phyloP scores from a whole-genome alignment of 2,329 filamentous ascomycete genomes.

The Mycocentrospora acerina region DNA sequence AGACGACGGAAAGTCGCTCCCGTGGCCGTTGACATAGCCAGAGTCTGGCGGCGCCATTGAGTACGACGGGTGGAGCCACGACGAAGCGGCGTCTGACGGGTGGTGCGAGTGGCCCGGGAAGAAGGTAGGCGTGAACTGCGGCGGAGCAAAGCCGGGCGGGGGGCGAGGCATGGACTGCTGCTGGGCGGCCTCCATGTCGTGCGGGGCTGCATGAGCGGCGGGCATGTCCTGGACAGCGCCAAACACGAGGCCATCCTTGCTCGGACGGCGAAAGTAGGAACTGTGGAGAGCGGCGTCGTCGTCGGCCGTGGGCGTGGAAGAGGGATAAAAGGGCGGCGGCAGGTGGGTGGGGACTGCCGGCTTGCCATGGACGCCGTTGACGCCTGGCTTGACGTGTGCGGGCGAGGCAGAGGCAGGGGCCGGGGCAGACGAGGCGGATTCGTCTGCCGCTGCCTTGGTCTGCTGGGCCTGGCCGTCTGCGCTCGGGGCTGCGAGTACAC shows the following conservation, averaged over 20 bases:
- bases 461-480: constrained; percentile 7
- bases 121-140: constrained; percentile 33
- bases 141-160: constrained; percentile 35
- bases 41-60: constrained; percentile 28
- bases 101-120: constrained; percentile 38
- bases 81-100: constrained; percentile 34
- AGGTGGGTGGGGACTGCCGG: constrained; percentile 29
- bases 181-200: constrained; percentile 20
- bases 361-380: constrained; percentile 26
- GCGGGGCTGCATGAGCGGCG: constrained; percentile 30
- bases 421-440: too few species aligned
- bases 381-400: constrained; percentile 13
- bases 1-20: constrained; percentile 25
- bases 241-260: constrained; percentile 42
- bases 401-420: constrained; percentile 2
- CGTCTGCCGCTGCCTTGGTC: constrained; percentile 1
- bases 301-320: constrained; percentile 27
- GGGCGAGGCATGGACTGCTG: constrained; percentile 27
- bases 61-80: constrained; percentile 34
- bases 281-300: constrained; percentile 10
- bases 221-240: constrained; percentile 43
- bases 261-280: constrained; percentile 25
- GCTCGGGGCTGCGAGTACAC: constrained; percentile 1
- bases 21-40: constrained; percentile 25
- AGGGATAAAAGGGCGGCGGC: constrained; percentile 41